A percentile compares a stretch with the other conserved stretches of the same genome.
phyloP scores from a whole-genome alignment of 148 eudicot genomes.

The Silene latifolia region DNA sequence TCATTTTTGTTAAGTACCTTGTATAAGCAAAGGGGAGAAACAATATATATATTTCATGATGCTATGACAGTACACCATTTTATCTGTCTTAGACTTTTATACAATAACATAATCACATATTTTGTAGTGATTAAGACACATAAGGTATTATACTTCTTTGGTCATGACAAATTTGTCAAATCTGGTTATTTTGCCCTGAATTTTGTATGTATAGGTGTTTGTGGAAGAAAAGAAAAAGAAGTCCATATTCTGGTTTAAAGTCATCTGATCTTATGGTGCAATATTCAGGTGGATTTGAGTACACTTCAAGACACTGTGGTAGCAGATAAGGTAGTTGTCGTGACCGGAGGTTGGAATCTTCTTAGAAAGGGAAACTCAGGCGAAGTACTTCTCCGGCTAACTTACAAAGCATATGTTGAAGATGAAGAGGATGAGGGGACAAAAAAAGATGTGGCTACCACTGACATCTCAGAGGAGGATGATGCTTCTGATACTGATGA shows the following conservation, averaged over 20 bases:
- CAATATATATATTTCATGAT: too few relatives aligned
- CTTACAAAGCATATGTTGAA: constrained; percentile 95
- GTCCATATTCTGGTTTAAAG: not conserved
- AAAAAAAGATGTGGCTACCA: constrained; percentile 28
- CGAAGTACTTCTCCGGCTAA: constrained; percentile 78
- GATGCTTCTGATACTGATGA: constrained; percentile 71
- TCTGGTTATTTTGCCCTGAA: not conserved
- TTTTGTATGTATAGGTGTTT: not conserved
- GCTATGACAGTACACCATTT: too few relatives aligned
- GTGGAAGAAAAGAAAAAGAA: not conserved
- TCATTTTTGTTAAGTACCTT: too few relatives aligned
- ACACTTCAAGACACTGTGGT: constrained; percentile 89
- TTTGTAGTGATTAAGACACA: too few relatives aligned
- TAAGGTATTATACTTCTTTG: not conserved
- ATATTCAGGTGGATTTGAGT: constrained; percentile 70
- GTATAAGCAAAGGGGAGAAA: too few relatives aligned
- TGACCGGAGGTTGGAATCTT: constrained; percentile 77
- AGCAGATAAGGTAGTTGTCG: constrained; percentile 66
- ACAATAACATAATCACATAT: too few relatives aligned
- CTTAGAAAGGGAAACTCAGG: constrained; percentile 59
- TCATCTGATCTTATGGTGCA: not conserved
- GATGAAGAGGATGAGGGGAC: constrained; percentile 87
- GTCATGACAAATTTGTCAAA: not conserved
- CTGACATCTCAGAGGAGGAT: constrained; percentile 54
- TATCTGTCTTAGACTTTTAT: too few relatives aligned